Base-by-base conservation (phyloP, 2,329 filamentous ascomycete species). In the Aphanoascus verrucosus region DNA sequence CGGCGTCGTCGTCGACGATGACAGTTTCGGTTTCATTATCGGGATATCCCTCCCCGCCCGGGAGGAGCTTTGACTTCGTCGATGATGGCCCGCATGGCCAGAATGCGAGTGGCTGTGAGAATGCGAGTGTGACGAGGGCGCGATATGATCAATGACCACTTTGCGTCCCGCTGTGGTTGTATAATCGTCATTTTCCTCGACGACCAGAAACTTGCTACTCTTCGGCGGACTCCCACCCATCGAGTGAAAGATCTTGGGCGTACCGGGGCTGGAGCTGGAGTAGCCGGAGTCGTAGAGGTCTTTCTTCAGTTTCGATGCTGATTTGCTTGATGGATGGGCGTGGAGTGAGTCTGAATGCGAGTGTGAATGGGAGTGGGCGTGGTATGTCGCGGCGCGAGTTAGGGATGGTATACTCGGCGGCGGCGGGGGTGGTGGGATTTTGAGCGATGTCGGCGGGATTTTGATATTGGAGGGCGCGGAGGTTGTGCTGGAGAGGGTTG, bases 261-360 rank as follows among this genome's bases (percentile, higher is more conserved):
- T 73, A 19, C 65, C 65, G 8, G 72, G 70, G 58, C 69, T 74
- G 6, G 48, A 31, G 15, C 48, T 50, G 5, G 70, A 73, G 54
- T 74, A 73, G 2, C 70, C 71, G 2, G 72, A 74, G 53, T 75
- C 72, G 31, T 69, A 64, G 41, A 64, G 64, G 32, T 72, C 65
- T 23, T 59, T 67, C 40, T 67, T 67, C 41, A 68, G 54, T 46
- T 69, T 72, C 9, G 70, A 67, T n/a, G n/a, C n/a, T 1, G 66
- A 60, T 40, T 69, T 67, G 11, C n/a, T n/a, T n/a, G n/a, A n/a
- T n/a, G 64, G 41, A 5, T 65, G 62, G 5, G 58, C 48, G 31
- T 23, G 2, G 61, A 51, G n/a, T 63, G 59, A 19, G 60, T 53
- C 14, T 62, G 62, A 40, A 11, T 67, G 58, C 8, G 62, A 62